These are phyloP conservation scores for Acacia crassicarpa DNA, from an alignment of 306 rosid genomes.

Conservation along the genomic window DNA sequence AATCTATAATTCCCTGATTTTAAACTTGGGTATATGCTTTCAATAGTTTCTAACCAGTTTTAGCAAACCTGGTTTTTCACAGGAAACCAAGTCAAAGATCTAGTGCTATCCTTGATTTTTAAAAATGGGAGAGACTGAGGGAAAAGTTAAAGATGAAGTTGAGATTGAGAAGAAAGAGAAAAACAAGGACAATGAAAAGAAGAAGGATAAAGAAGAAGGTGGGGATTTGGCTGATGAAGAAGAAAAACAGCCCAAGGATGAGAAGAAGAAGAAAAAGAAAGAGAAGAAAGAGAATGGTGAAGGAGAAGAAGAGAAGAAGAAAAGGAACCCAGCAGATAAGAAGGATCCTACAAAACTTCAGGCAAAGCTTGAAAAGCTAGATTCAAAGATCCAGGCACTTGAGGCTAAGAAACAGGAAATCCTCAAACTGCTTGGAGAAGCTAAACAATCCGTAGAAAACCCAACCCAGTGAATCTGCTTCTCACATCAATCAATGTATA, in stretches of 20 bases:
- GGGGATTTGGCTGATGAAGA: constrained; percentile 24
- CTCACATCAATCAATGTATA: not conserved
- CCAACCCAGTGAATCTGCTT: not conserved
- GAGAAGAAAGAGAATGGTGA: constrained; percentile 9
- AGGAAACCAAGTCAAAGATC: constrained; percentile 21
- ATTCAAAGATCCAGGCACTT: constrained; percentile 51
- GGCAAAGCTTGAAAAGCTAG: constrained; percentile 61
- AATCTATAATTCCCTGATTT: not conserved
- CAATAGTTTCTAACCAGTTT: not conserved
- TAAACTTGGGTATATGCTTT: not conserved
- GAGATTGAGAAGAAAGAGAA: constrained; percentile 20
- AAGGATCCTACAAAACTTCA: constrained; percentile 54
- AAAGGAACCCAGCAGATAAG: constrained; percentile 60
- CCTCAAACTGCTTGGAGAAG: constrained; percentile 48
- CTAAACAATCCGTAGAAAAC: constrained; percentile 35
- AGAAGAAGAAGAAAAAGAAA: constrained; percentile 40
- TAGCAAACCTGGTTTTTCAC: constrained; percentile 27
- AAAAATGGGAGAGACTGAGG: constrained; percentile 51
- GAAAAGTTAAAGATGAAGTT: constrained; percentile 7
- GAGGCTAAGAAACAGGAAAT: constrained; percentile 56
- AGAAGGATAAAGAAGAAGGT: not conserved
- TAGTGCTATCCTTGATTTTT: not conserved
- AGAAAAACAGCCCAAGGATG: constrained; percentile 32
- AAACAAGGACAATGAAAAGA: not conserved
- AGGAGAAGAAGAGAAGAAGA: constrained; percentile 36